Base-by-base conservation (phyloP, 495 filamentous ascomycete genomes). In the Neurospora sp. region DNA sequence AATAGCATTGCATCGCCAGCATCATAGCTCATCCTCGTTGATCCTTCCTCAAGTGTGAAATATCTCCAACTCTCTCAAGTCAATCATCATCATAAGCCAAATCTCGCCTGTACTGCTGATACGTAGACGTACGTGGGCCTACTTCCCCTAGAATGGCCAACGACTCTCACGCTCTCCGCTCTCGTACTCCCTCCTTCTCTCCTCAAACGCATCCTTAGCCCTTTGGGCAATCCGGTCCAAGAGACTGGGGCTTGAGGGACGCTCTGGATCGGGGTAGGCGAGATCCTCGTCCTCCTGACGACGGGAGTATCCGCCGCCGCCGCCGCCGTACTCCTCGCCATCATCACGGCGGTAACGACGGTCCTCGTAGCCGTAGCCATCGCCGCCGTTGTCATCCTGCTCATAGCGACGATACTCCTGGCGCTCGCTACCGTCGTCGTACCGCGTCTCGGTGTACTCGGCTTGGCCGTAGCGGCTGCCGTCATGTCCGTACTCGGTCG, bases 391-490 rank as follows among this genome's bases (percentile, higher is more conserved):
- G 44, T 82, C 75, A 9, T 81, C 74, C 77, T 82, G 82, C 70
- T 84, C 83, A 71, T 81, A 80, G 69, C 81, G 82, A 39, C 73
- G 76, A 73, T 87, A 87, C 71, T 87, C 82, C 40, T 81, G 81
- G 71, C 80, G 78, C 38, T 81, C 78, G 59, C 81, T 84, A 53
- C 86, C 86, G 39, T 78, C 77, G 39, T 81, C 77, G 70, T 84
- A 82, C 42, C 78, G 78, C 14, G 81, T 86, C 73, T 84, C 76
- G 12, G 77, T 80, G 72, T 83, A 81, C 76, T 85, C 76, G 39
- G 85, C 83, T 72, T 87, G 83, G 39, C 82, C 85, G 72, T 87
- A 86, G 20, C 80, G 76, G 71, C 80, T 74, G n/a, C 78, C 82
- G 27, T 82, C 83, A 69, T 78, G 83, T 20, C 82, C 85, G 68